Evolutionary conservation across 148 eudicot genomes (phyloP), one percentile per base, ranked within the genome.

Genomic region (Heliamphora exappendiculata): DNA sequence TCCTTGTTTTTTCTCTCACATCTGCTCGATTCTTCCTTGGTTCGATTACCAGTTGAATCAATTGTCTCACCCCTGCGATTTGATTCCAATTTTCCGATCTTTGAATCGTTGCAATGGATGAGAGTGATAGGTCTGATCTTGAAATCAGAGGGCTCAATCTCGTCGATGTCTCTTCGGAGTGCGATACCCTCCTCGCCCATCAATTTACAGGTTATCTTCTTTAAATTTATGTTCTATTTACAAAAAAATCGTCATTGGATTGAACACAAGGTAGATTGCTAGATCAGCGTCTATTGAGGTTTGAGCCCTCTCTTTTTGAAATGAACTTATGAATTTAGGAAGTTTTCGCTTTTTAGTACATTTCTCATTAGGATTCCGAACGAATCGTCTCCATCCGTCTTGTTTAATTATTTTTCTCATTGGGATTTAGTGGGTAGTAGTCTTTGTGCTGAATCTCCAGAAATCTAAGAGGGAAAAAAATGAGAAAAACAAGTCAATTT

Each of bases 91-190:
- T 62, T 63, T 51, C 39, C 6, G 28, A 3, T 34, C 69, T 10
- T n/a, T 62, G 16, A 37, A 13, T 71, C 50, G 29, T 17, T 31
- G 42, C 55, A 36, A 79, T 79, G 81, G 72, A 54, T 7, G 76
- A 55, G 36, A 24, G 50, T 13, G 76, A 42, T 53, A 59, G 14
- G 51, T 29, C 49, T 16, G 50, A 72, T 73, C 76, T 29, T 28
- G 75, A 51, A 22, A 37, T 51, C 17, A 24, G 57, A 77, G 69
- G 39, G 16, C 65, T 60, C 71, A 29, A 11, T 57, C 57, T 22
- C 33, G 58, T n/a, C 19, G 75, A 78, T 49, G 31, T 24, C 72
- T 22, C 49, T 22, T n/a, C 50, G 19, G 50, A 67, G 68, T 36
- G 39, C 45, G 70, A 66, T 16, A 36, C 57, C 26, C 36, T 66